Evolutionary conservation across 345 rosid genomes (phyloP), one percentile per base, ranked within the genome.

Genomic region (Brassica incana): DNA sequence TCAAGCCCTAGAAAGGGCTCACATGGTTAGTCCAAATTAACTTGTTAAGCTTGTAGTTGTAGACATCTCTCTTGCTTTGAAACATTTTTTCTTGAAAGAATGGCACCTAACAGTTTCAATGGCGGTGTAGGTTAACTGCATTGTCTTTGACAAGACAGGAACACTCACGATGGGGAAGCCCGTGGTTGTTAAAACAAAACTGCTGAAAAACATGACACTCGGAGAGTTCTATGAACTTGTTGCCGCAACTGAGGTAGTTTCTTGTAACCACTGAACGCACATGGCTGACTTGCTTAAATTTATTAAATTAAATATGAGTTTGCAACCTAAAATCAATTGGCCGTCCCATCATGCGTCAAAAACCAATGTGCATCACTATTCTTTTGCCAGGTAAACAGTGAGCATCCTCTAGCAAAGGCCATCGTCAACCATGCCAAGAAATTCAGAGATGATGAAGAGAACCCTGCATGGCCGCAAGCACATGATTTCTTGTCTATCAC

Each of bases 81-180:
- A 48, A 48, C 43, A 7, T 36, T 35, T 35, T 12, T 12, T 45
- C 3, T 40, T 40, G 12, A 40, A 40, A 40, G 27, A 58, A n/a
- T 35, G 50, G 14, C 35, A 30, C 16, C 15, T 76, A n/a, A 58
- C 58, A 45, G 8, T 25, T 61, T 75, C 14, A 45, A 33, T 71
- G 56, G 60, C 30, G 65, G 67, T 84, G 79, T 68, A 94, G 98
- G 97, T 92, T 69, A 89, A 84, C 58, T 92, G 97, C 87, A 83
- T 95, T 73, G 94, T 95, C 69, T 95, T 95, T 80, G 99, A 95
- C 88, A 95, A 95, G 87, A 95, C 99, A 4, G 99, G 99, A 64
- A 95, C 98, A 11, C 99, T 95, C 16, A 95, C 99, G 0, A 80
- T 87, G 50, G 99, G 99, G 38, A 92, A 92, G 74, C 99, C 99